Evolutionary conservation across 192 early-diverging fungal genomes (phyloP), one percentile per base, ranked within the genome.

Genomic region (Thamnidium elegans): DNA sequence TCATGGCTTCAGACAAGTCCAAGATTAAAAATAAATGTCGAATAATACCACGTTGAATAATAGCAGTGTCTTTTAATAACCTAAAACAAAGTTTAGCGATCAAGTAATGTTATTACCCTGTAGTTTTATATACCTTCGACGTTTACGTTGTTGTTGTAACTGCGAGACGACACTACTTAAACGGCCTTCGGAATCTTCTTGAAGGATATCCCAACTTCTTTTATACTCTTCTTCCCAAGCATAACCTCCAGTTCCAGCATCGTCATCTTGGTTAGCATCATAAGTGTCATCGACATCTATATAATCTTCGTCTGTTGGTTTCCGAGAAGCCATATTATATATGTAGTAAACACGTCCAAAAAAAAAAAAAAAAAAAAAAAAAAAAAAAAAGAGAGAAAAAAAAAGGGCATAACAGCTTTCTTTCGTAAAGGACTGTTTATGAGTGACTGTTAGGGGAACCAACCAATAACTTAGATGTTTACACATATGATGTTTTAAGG

Each of bases 221-320:
- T 96, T 95, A 83, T 97, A 99, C 65, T 94, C 93, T 69, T 90
- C 91, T 74, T 97, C 93, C 96, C 96, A 99, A 42, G 90, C 74
- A 67, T 96, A 94, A 9, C 91, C 92, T 52, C 56, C 80, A 70
- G 78, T 80, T 54, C 72, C 76, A 3, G 59, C 32, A 46, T 69
- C 69, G 13, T 74, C 76, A 20, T 74, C 72, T 14, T 69, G 60
- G 42, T 76, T 74, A 43, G 47, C 69, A 50, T 80, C 78, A 1
- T 73, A 59, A 26, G 78, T 71, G 55, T 86, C 84, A 50, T 83
- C 82, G 15, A 86, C 72, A 62, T 86, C 80, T 50, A 86, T 78
- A 39, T 74, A 75, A n/a, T 82, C 80, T 8, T 85, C 82, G 45
- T 73, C 71, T 17, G 45, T 17, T 20, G 53, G 51, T 32, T 58